Conservation (phyloP, 2,329 filamentous ascomycete genomes). For the Paracoccidioides lutzii region DNA sequence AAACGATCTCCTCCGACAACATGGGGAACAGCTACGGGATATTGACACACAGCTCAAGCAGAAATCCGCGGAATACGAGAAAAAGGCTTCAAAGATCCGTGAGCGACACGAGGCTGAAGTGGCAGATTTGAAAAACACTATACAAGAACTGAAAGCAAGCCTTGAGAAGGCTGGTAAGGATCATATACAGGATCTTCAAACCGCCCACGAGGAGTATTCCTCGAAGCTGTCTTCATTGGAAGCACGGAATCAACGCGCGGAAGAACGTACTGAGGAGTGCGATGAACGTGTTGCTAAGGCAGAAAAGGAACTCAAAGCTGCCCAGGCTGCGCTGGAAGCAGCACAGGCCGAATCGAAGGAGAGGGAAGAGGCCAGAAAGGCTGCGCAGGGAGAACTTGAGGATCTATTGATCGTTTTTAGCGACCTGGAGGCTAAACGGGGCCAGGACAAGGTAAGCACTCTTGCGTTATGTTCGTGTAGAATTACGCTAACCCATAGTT, state of each 20-base stretch:
- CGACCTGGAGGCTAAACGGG: conserved; percentile 64
- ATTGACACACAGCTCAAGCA: conserved; percentile 38
- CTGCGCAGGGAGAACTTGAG: conserved; percentile 60
- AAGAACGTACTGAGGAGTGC: conserved; percentile 26
- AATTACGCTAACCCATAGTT: conserved; percentile 25
- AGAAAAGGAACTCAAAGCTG: conserved; percentile 15
- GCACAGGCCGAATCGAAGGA: conserved; percentile 25
- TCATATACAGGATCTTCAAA: conserved; percentile 47
- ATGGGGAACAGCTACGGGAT: conserved; percentile 35
- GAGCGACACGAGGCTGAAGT: conserved; percentile 46
- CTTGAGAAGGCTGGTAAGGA: conserved; percentile 45
- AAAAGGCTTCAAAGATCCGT: conserved; percentile 24
- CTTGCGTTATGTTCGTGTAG: conserved; percentile 7
- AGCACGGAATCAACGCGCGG: conserved; percentile 36
- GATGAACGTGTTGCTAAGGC: conserved; percentile 14
- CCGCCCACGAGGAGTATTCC: conserved; percentile 39
- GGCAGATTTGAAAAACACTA: conserved; percentile 48
- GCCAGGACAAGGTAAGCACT: conserved; percentile 57
- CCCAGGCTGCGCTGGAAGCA: conserved; percentile 20
- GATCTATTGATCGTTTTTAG: conserved; percentile 71
- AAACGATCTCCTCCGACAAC: conserved; percentile 30
- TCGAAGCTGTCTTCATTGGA: conserved; percentile 35
- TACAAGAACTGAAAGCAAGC: conserved; percentile 44
- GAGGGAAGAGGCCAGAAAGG: conserved; percentile 50
- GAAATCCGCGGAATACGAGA: conserved; percentile 29